Conservation (phyloP, 202 grass and related monocot genomes). For the Schoenoplectus tabernaemontani region DNA sequence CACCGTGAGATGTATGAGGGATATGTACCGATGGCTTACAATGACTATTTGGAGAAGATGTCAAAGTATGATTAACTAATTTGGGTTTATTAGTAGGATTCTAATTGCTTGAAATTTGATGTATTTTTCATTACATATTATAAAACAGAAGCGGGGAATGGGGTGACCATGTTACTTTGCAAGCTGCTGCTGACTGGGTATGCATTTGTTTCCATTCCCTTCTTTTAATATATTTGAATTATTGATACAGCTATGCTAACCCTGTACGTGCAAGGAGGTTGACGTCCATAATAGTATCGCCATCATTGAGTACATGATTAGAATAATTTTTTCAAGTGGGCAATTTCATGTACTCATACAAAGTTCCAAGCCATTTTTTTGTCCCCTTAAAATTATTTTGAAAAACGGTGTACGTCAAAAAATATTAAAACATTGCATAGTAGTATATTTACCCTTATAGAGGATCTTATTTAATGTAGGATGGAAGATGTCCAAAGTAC, state of each 20-base stretch:
- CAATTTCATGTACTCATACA: conserved; percentile 64
- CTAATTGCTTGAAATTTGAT: not conserved
- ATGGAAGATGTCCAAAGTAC: not conserved
- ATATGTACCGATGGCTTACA: conserved; percentile 89
- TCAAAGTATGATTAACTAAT: conserved; percentile 36
- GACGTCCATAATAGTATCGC: not conserved
- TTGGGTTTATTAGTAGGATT: conserved; percentile 11
- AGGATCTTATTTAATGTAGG: too few relatives aligned
- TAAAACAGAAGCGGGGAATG: conserved; percentile 72
- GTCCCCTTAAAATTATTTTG: not conserved
- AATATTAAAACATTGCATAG: not conserved
- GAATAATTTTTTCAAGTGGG: conserved; percentile 43
- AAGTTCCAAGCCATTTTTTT: not conserved
- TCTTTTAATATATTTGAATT: conserved; percentile 4
- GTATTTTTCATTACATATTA: conserved; percentile 7
- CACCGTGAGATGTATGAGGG: conserved; percentile 78
- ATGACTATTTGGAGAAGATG: conserved; percentile 82
- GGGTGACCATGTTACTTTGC: conserved; percentile 96
- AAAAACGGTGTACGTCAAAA: not conserved
- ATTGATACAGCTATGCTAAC: conserved; percentile 16
- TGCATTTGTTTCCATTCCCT: conserved; percentile 25
- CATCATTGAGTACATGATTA: conserved; percentile 17
- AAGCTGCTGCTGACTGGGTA: conserved; percentile 95
- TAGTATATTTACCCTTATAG: too few relatives aligned
- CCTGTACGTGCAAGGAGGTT: not conserved